A percentile compares a stretch with the other conserved stretches of the same genome.
These are phyloP conservation scores for Melampsora larici-populina DNA, from an alignment of 1,284 basidiomycete species.

Conservation along the genomic window DNA sequence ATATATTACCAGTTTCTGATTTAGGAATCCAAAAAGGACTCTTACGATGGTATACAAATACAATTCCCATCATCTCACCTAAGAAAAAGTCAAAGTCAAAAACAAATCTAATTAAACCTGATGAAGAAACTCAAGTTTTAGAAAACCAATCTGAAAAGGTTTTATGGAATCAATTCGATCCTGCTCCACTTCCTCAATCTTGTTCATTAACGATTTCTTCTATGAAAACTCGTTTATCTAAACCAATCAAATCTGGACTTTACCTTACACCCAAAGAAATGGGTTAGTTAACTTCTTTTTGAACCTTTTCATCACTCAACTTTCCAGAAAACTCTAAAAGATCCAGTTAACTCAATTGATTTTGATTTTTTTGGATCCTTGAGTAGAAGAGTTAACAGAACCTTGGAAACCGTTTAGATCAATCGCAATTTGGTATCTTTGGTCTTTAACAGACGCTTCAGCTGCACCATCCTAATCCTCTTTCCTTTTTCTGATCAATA, in stretches of 20 bases:
- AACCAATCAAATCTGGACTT: slow-evolving; percentile 32
- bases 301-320: not conserved
- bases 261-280: slow-evolving; percentile 29
- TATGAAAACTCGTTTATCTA: slow-evolving; percentile 2
- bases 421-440: slow-evolving; percentile 30
- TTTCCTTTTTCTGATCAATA: too few species aligned
- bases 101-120: not conserved
- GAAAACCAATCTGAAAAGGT: slow-evolving; percentile 45
- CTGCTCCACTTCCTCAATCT: not conserved
- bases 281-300: not conserved
- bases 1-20: slow-evolving; percentile 68
- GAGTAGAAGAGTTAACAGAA: slow-evolving; percentile 22
- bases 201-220: not conserved
- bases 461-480: not conserved
- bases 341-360: too few species aligned
- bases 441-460: slow-evolving; percentile 16
- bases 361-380: not conserved
- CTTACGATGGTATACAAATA: slow-evolving; percentile 65
- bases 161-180: slow-evolving; percentile 9
- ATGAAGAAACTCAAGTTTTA: not conserved
- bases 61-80: slow-evolving; percentile 62
- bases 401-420: slow-evolving; percentile 31
- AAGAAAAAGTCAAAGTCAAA: slow-evolving; percentile 52
- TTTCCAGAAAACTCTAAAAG: not conserved
- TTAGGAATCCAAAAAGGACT: too few species aligned